Percentiles rank a stretch among this genome's conserved stretches.
phyloP scores from a whole-genome alignment of 108 stramenopile species.

The Seminavis robusta region DNA sequence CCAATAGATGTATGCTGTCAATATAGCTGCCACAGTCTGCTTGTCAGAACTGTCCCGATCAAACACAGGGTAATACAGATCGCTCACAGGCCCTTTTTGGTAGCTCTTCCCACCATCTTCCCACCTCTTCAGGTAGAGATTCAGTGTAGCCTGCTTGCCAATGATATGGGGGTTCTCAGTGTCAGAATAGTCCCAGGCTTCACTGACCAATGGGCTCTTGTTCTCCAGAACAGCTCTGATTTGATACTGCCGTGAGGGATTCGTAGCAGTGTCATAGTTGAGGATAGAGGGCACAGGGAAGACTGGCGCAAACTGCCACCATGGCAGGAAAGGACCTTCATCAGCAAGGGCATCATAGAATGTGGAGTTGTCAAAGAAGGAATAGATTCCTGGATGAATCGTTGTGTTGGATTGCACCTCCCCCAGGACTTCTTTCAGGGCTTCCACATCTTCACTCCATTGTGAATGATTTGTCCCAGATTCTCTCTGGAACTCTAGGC shows the following conservation, averaged over 20 bases:
- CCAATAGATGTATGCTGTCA: slow-evolving; percentile 39
- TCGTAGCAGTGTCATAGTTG: too few species aligned
- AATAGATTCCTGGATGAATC: slow-evolving; percentile 7
- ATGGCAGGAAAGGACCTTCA: slow-evolving; percentile 2
- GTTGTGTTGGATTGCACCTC: too few species aligned
- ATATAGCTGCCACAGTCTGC: slow-evolving; percentile 12
- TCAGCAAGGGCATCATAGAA: slow-evolving; percentile 23
- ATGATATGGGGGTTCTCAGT: slow-evolving; percentile 23
- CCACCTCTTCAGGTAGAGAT: slow-evolving; percentile 20
- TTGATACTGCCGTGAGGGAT: slow-evolving; percentile 39
- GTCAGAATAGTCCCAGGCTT: not conserved
- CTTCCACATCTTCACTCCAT: not conserved
- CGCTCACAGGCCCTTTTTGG: slow-evolving; percentile 20
- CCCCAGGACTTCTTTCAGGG: too few species aligned
- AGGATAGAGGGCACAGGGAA: too few species aligned
- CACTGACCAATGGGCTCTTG: not conserved
- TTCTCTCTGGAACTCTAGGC: slow-evolving; percentile 8
- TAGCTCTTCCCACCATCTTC: slow-evolving; percentile 23
- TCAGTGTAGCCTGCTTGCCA: slow-evolving; percentile 8
- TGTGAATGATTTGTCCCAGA: not conserved
- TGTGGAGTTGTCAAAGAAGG: slow-evolving; percentile 21
- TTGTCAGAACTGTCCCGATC: slow-evolving; percentile 7
- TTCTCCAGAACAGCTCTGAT: not conserved
- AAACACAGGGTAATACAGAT: slow-evolving; percentile 37
- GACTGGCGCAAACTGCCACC: too few species aligned